Conservation (phyloP, 2,329 filamentous ascomycete species). For the Trichophyton equinum region DNA sequence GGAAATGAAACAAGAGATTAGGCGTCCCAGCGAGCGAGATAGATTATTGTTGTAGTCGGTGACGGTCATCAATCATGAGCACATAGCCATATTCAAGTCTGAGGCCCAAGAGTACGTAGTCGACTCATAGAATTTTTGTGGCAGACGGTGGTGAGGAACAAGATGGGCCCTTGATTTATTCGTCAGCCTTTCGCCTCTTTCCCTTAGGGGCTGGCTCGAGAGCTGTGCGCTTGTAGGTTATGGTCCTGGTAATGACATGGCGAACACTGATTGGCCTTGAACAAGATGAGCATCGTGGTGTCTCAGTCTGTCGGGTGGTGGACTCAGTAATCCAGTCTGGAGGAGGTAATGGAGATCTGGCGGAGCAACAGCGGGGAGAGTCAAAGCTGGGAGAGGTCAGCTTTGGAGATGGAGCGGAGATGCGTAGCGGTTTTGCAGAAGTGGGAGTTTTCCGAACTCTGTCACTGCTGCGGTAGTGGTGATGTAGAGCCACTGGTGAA, state of each 20-base stretch:
- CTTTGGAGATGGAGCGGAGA: conserved; percentile 58
- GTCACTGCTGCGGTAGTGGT: conserved; percentile 25
- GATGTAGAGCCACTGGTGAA: conserved; percentile 26
- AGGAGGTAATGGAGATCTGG: conserved; percentile 68
- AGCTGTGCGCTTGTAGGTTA: conserved; percentile 59
- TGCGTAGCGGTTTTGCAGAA: conserved; percentile 51
- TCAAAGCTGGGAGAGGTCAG: conserved; percentile 49
- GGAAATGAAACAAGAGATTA: not conserved
- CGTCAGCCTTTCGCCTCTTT: conserved; percentile 64
- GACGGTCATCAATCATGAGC: not conserved
- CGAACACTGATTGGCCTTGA: conserved; percentile 56
- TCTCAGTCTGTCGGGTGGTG: conserved; percentile 52
- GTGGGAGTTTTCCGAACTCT: conserved; percentile 45
- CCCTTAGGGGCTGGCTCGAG: conserved; percentile 85
- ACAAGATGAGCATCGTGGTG: conserved; percentile 44
- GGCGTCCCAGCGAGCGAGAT: not conserved
- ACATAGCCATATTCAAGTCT: not conserved
- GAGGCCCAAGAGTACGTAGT: not conserved
- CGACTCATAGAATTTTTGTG: not conserved
- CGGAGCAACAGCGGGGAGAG: conserved; percentile 54
- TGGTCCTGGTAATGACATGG: conserved; percentile 82
- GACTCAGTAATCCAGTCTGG: conserved; percentile 65
- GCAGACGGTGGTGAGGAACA: not conserved
- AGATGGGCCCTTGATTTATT: conserved; percentile 7
- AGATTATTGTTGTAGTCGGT: not conserved